phyloP scores from a whole-genome alignment of 208 protist genomes.

The Lotmaria passim region DNA sequence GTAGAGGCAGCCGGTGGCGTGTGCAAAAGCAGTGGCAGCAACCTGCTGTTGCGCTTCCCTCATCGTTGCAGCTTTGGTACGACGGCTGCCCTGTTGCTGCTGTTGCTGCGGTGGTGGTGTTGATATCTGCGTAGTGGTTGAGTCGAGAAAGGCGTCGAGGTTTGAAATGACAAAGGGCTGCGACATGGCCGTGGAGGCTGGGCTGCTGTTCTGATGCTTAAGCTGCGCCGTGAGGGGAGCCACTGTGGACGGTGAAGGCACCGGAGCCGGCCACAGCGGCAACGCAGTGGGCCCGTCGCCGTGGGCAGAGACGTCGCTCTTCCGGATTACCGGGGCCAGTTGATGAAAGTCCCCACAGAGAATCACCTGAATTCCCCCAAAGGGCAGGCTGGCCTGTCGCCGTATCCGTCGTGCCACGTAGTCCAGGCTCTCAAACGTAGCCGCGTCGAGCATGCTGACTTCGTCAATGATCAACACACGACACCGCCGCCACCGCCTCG shows the following conservation, averaged over 20 bases:
- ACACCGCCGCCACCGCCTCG: slow-evolving; percentile 51
- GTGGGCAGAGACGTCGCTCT: not conserved
- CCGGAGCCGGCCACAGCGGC: not conserved
- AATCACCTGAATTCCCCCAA: slow-evolving; percentile 92
- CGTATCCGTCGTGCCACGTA: slow-evolving; percentile 68
- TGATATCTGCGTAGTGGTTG: not conserved
- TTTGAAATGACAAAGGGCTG: not conserved
- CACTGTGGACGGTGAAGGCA: not conserved
- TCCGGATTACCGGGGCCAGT: slow-evolving; percentile 62
- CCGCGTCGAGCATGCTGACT: slow-evolving; percentile 84
- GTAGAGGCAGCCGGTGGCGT: slow-evolving; percentile 32
- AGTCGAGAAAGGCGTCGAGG: slow-evolving; percentile 1
- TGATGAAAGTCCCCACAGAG: slow-evolving; percentile 92
- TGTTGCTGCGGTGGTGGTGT: not conserved
- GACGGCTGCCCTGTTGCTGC: not conserved
- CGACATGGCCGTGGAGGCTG: not conserved
- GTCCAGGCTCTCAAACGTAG: slow-evolving; percentile 79
- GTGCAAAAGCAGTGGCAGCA: not conserved
- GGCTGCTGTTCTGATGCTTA: not conserved
- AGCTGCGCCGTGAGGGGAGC: no score
- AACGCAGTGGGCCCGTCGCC: not conserved
- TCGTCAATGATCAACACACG: slow-evolving; percentile 89
- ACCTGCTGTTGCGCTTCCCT: not conserved
- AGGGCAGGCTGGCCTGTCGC: slow-evolving; percentile 46
- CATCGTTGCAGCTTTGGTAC: not conserved